A percentile compares a stretch with the other conserved stretches of the same genome.
These are phyloP conservation scores for Berkeleyomyces basicola DNA, from an alignment of 2,329 filamentous ascomycete species.

Conservation along the genomic window DNA sequence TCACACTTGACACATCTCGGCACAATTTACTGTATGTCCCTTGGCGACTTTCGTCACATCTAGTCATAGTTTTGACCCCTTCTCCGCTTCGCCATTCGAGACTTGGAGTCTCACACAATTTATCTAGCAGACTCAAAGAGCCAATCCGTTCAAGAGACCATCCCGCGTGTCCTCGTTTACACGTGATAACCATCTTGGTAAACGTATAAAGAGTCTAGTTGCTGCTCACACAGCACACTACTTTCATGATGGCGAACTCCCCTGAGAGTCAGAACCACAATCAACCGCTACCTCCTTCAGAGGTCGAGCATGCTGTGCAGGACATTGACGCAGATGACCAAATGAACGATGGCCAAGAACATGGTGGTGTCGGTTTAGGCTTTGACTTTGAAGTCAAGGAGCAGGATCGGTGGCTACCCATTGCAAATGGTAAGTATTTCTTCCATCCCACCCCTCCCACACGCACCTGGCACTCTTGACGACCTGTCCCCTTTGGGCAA, in stretches of 20 bases:
- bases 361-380: slow-evolving; percentile 57
- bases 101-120: background rate
- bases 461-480: slow-evolving; percentile 16
- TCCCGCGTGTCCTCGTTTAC: background rate
- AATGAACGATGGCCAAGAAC: slow-evolving; percentile 76
- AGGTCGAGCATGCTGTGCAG: slow-evolving; percentile 84
- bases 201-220: background rate
- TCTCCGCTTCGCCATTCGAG: background rate
- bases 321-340: slow-evolving; percentile 72
- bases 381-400: slow-evolving; percentile 99
- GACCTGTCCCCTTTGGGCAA: background rate
- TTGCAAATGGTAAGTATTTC: slow-evolving; percentile 91
- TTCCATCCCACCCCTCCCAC: slow-evolving; percentile 8
- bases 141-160: background rate
- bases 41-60: background rate
- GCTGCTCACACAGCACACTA: background rate
- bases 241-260: slow-evolving; percentile 55
- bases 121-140: background rate
- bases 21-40: background rate
- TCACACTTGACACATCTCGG: background rate
- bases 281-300: slow-evolving; percentile 41
- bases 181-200: background rate
- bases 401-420: slow-evolving; percentile 97
- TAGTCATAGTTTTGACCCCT: background rate
- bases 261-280: slow-evolving; percentile 50